A percentile compares a stretch with the other conserved stretches of the same genome.
These are phyloP conservation scores for Dioscorea dumetorum DNA, from an alignment of 106 monocot genomes.

Conservation along the genomic window DNA sequence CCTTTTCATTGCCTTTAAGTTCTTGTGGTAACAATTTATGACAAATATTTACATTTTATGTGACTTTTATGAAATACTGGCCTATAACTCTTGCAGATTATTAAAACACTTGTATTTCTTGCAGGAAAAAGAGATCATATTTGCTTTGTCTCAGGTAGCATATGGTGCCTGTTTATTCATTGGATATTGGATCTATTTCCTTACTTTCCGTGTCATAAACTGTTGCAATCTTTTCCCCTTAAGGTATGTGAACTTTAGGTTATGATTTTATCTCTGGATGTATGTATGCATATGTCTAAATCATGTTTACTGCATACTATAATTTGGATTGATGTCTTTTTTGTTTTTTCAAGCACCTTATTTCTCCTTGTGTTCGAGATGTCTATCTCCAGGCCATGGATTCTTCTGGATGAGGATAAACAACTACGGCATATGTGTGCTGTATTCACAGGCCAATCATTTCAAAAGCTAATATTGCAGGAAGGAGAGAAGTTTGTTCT, in stretches of 20 bases:
- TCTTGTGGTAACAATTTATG: too few species aligned
- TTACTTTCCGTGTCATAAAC: constrained; percentile 29
- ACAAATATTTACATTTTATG: too few species aligned
- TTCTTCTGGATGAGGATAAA: constrained; percentile 40
- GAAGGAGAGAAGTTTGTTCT: constrained; percentile 96
- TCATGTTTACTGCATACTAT: background rate
- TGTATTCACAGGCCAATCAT: constrained; percentile 66
- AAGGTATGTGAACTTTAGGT: constrained; percentile 31
- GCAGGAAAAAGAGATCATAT: constrained; percentile 75
- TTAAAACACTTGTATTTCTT: constrained; percentile 2
- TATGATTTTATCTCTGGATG: background rate
- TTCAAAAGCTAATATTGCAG: constrained; percentile 80
- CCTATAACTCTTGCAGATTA: too few species aligned
- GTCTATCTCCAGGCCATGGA: constrained; percentile 34
- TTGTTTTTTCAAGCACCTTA: background rate
- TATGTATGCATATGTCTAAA: background rate
- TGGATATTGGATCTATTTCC: constrained; percentile 84
- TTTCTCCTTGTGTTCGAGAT: background rate
- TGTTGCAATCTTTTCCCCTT: constrained; percentile 48
- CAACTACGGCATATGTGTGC: constrained; percentile 55
- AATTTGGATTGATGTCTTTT: background rate
- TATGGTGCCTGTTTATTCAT: constrained; percentile 69
- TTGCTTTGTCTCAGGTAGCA: constrained; percentile 79
- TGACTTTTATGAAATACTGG: too few species aligned
- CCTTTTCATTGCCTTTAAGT: too few species aligned